A percentile compares a stretch with the other conserved stretches of the same genome.
Conservation (phyloP, 176 grass and related monocot genomes). For the Triticum turgidum region DNA sequence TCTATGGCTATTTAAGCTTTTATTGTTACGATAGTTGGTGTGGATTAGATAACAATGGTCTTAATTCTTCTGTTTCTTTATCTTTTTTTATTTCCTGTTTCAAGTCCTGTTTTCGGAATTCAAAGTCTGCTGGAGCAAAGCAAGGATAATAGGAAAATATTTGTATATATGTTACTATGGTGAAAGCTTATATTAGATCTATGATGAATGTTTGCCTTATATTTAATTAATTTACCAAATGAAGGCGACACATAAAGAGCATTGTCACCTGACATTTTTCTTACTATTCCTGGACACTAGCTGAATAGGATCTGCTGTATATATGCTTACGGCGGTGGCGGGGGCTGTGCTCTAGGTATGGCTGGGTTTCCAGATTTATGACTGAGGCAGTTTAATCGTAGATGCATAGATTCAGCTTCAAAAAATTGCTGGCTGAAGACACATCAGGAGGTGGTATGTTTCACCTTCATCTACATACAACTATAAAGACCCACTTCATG, state of each 20-base stretch:
- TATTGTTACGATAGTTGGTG: not conserved
- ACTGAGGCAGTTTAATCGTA: too few relatives aligned
- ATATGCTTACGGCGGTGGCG: not conserved
- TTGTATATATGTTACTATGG: not conserved
- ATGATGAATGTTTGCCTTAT: not conserved
- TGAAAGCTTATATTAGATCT: not conserved
- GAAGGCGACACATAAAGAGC: not conserved
- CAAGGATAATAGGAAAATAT: not conserved
- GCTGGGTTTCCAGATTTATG: not conserved
- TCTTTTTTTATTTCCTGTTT: not conserved
- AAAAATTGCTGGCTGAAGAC: too few relatives aligned
- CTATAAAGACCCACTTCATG: too few relatives aligned
- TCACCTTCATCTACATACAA: too few relatives aligned
- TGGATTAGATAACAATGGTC: conserved; percentile 8
- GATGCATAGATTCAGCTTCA: too few relatives aligned
- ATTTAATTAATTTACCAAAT: not conserved
- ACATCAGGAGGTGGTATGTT: too few relatives aligned
- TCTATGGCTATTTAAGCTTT: conserved; percentile 8
- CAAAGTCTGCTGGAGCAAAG: not conserved
- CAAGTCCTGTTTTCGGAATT: not conserved
- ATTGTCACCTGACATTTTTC: not conserved
- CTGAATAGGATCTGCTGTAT: not conserved
- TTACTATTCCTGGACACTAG: not conserved
- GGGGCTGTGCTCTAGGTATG: not conserved
- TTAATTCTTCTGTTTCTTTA: conserved; percentile 3